Conservation (phyloP, 768 basidiomycete genomes). For the Leccinellum rugosiceps region DNA sequence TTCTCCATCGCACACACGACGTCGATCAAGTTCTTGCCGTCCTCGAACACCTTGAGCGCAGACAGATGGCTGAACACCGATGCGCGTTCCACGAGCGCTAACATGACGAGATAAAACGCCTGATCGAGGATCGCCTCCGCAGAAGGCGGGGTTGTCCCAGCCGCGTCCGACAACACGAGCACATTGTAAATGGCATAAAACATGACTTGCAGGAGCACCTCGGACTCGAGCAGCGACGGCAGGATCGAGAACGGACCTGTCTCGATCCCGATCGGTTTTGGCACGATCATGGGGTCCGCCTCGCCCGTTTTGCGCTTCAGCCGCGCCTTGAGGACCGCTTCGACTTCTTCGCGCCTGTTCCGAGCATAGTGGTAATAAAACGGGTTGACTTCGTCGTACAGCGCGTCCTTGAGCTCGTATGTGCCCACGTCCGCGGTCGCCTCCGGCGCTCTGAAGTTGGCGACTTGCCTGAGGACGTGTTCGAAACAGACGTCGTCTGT, state of each 20-base stretch:
- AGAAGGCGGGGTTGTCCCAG: conserved; percentile 63
- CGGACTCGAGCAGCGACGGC: conserved; percentile 61
- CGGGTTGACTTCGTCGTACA: conserved; percentile 85
- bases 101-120: conserved; percentile 79
- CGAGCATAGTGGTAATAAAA: conserved; percentile 96
- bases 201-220: conserved; percentile 73
- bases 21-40: conserved; percentile 61
- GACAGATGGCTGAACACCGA: conserved; percentile 59
- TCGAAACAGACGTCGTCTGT: conserved; percentile 84
- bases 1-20: conserved; percentile 75
- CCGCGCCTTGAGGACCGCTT: conserved; percentile 64
- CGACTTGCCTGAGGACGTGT: conserved; percentile 70
- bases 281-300: conserved; percentile 70
- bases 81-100: conserved; percentile 73
- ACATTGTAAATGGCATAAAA: conserved; percentile 81
- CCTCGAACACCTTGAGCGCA: conserved; percentile 52
- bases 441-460: conserved; percentile 80
- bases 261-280: conserved; percentile 61
- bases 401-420: conserved; percentile 86
- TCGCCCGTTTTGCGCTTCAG: conserved; percentile 61
- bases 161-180: conserved; percentile 57
- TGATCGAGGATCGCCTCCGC: conserved; percentile 91
- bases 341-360: conserved; percentile 91
- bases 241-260: conserved; percentile 70
- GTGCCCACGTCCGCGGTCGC: conserved; percentile 72